phyloP scores from a whole-genome alignment of 2,329 filamentous ascomycete genomes.

The Colletotrichum sp. region DNA sequence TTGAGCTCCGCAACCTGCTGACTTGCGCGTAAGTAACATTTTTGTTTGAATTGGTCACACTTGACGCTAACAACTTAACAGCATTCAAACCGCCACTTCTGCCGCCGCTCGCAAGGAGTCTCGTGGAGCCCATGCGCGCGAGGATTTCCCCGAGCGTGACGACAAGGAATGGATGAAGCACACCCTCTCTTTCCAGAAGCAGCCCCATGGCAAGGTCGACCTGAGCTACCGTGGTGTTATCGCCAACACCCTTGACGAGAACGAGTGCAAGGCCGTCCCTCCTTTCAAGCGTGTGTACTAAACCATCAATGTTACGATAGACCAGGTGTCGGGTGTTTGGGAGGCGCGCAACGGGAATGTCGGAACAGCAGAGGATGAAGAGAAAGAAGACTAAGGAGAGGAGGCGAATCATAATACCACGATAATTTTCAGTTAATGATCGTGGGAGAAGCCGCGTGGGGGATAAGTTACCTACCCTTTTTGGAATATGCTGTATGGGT shows the following conservation, averaged over 20 bases:
- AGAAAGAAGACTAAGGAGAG: not conserved
- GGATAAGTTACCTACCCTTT: not conserved
- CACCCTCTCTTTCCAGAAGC: slow-evolving; percentile 94
- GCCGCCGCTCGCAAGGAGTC: slow-evolving; percentile 97
- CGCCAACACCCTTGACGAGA: slow-evolving; percentile 85
- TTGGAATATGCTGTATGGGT: slow-evolving; percentile 1
- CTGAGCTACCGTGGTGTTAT: slow-evolving; percentile 87
- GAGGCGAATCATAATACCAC: slow-evolving; percentile 14
- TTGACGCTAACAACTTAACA: slow-evolving; percentile 34
- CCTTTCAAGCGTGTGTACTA: slow-evolving; percentile 96
- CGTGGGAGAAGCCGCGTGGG: slow-evolving; percentile 3
- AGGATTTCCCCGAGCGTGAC: slow-evolving; percentile 95
- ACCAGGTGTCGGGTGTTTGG: slow-evolving; percentile 11
- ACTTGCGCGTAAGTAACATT: slow-evolving; percentile 83
- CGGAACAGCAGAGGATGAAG: not conserved
- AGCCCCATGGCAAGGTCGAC: slow-evolving; percentile 86
- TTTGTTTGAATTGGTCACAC: slow-evolving; percentile 3
- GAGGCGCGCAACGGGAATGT: not conserved
- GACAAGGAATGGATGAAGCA: slow-evolving; percentile 99
- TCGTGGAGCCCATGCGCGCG: slow-evolving; percentile 93
- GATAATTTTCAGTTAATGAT: slow-evolving; percentile 11
- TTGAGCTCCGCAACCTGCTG: slow-evolving; percentile 92
- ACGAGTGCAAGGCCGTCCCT: slow-evolving; percentile 93
- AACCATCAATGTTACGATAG: slow-evolving; percentile 26
- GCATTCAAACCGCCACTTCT: slow-evolving; percentile 87